Evolutionary conservation across 2,329 filamentous ascomycete species (phyloP).

Genomic region (Bimuria novae-zelandiae): DNA sequence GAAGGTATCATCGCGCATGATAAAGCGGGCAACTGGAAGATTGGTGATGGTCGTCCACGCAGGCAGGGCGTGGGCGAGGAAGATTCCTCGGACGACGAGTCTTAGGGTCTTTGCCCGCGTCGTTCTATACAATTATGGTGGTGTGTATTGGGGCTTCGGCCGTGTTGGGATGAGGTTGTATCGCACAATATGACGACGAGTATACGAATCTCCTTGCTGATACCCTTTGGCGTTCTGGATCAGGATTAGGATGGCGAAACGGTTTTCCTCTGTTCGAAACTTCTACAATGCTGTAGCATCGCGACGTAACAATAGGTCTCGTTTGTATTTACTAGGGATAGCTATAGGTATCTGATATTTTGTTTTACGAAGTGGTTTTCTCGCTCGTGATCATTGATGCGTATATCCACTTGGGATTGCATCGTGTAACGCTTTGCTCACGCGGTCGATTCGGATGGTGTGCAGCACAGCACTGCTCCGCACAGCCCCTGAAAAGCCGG

Average conservation of each 20-base stretch:
- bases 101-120: not conserved
- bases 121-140: not conserved
- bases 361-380: not conserved
- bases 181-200: not conserved
- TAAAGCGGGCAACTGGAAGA: slow-evolving; percentile 34
- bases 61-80: slow-evolving; percentile 22
- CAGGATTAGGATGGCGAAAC: not conserved
- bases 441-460: too few relatives aligned
- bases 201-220: slow-evolving; percentile 10
- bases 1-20: slow-evolving; percentile 45
- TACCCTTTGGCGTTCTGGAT: slow-evolving; percentile 16
- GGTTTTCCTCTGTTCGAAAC: not conserved
- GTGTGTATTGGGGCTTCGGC: not conserved
- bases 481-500: not conserved
- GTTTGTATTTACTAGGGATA: not conserved
- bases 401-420: too few relatives aligned
- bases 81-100: slow-evolving; percentile 21
- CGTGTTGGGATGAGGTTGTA: not conserved
- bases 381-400: too few relatives aligned
- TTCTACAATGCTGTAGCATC: not conserved
- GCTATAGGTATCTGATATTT: not conserved
- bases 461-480: not conserved
- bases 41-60: slow-evolving; percentile 35
- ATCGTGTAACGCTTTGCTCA: too few relatives aligned
- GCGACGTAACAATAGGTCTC: not conserved